Evolutionary conservation across 805 yeast species (phyloP), one percentile per base, ranked within the genome.

Genomic region (Isabelozyma gotoi): DNA sequence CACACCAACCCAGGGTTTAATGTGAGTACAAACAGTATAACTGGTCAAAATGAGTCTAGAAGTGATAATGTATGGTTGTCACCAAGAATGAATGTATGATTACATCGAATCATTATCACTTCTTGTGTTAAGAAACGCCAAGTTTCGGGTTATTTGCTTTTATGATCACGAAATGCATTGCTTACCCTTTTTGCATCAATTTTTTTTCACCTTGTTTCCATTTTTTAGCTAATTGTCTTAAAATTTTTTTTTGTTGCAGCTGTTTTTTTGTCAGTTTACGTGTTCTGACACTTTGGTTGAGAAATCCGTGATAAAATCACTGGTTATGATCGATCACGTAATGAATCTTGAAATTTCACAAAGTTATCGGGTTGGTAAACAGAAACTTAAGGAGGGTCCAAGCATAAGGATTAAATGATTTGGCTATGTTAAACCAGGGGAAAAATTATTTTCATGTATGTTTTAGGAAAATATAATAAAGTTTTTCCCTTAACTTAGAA

Each of bases 61-160:
- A 16, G 16, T 34, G 36, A 18, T 34, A 15, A 15, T 14, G 16
- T 14, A 8, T 34, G 36, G 36, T 16, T 14, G 7, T 34, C 36
- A 17, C 36, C 36, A 34, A 34, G 36, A 10, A 34, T 34, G 36
- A 15, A 34, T 17, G 36, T 34, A 3, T 34, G 21, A 16, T 16
- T 6, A 31, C 29, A 7, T 11, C 29, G n/a, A n/a, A n/a, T 24
- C 10, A 24, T 2, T 21, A 2, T 21, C 2, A n/a, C n/a, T n/a
- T n/a, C n/a, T n/a, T n/a, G n/a, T n/a, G n/a, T n/a, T n/a, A n/a
- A n/a, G n/a, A n/a, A n/a, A n/a, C n/a, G n/a, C n/a, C n/a, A n/a
- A n/a, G n/a, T n/a, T n/a, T 24, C 10, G 29, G 29, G 7, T 24
- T 24, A 24, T 24, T 24, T n/a, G 6, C 24, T 20, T n/a, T 20